A percentile compares a stretch with the other conserved stretches of the same genome.
These are phyloP conservation scores for Diatrype stigma DNA, from an alignment of 2,329 filamentous ascomycete species.

Conservation along the genomic window DNA sequence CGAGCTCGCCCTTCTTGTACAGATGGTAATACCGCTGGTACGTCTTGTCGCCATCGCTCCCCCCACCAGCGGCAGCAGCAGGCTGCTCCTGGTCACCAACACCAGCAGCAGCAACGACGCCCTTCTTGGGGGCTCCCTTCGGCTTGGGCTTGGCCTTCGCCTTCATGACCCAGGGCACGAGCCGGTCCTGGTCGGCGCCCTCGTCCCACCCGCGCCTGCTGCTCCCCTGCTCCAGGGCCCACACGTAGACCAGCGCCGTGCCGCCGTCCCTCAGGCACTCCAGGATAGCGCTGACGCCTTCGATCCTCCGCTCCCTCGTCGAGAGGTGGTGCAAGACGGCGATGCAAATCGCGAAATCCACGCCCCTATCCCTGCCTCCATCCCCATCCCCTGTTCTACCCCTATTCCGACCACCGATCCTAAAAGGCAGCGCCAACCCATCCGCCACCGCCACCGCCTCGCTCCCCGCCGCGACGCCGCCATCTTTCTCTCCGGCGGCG, in stretches of 20 bases:
- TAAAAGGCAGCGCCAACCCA: conserved; percentile 78
- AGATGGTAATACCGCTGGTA: conserved; percentile 94
- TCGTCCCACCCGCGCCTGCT: conserved; percentile 89
- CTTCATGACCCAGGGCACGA: conserved; percentile 89
- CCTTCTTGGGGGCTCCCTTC: conserved; percentile 9
- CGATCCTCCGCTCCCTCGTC: conserved; percentile 65
- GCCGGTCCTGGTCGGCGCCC: conserved; percentile 78
- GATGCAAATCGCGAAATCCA: conserved; percentile 88
- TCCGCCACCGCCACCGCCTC: conserved; percentile 77
- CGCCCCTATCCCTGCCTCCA: conserved; percentile 15
- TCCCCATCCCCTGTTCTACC: conserved; percentile 2
- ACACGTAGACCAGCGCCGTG: conserved; percentile 79
- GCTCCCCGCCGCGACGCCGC: conserved; percentile 20
- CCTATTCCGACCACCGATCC: too few relatives aligned
- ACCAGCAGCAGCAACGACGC: neutral
- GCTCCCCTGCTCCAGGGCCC: conserved; percentile 87
- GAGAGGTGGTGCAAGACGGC: conserved; percentile 93
- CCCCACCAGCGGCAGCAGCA: neutral
- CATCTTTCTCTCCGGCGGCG: conserved; percentile 2
- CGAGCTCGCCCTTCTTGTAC: conserved; percentile 81
- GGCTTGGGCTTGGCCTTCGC: conserved; percentile 25
- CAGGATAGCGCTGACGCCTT: conserved; percentile 69
- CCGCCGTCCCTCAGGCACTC: conserved; percentile 57
- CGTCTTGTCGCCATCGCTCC: conserved; percentile 40
- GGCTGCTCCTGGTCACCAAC: neutral